Percentiles rank a stretch among this genome's conserved stretches.
Conservation (phyloP, 2,329 filamentous ascomycete species). For the Cladophialophora chaetospira region DNA sequence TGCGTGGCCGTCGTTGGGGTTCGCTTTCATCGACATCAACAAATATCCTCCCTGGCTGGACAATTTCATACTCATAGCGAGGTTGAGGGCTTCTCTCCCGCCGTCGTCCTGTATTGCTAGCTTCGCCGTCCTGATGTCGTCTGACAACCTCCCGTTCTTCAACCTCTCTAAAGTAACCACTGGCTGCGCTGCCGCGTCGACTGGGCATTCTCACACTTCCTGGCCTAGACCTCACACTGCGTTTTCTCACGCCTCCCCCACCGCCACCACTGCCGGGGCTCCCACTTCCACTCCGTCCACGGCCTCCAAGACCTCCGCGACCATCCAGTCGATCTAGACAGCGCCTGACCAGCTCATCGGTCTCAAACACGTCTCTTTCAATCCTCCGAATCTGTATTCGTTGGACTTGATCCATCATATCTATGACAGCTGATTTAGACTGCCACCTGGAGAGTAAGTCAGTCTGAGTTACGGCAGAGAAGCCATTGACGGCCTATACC, state of each 20-base stretch:
- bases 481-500: constrained; percentile 3
- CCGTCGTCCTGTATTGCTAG: constrained; percentile 11
- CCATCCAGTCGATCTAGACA: constrained; percentile 13
- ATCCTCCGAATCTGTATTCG: constrained; percentile 32
- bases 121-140: background rate
- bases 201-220: constrained; percentile 11
- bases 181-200: constrained; percentile 11
- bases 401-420: constrained; percentile 27
- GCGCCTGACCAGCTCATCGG: constrained; percentile 26
- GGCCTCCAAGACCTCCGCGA: constrained; percentile 8
- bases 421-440: constrained; percentile 17
- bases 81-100: constrained; percentile 14
- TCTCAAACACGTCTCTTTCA: constrained; percentile 29
- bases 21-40: constrained; percentile 22
- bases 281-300: constrained; percentile 17
- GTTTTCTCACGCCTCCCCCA: constrained; percentile 16
- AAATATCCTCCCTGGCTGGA: constrained; percentile 26
- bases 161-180: constrained; percentile 11
- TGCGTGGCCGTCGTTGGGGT: constrained; percentile 1
- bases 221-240: constrained; percentile 18
- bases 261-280: constrained; percentile 7
- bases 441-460: constrained; percentile 22
- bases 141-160: constrained; percentile 11
- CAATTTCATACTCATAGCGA: constrained; percentile 26
- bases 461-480: background rate